Evolutionary conservation across 2,329 filamentous ascomycete species (phyloP), one percentile per base, ranked within the genome.

Genomic region (Penicillium hordei): DNA sequence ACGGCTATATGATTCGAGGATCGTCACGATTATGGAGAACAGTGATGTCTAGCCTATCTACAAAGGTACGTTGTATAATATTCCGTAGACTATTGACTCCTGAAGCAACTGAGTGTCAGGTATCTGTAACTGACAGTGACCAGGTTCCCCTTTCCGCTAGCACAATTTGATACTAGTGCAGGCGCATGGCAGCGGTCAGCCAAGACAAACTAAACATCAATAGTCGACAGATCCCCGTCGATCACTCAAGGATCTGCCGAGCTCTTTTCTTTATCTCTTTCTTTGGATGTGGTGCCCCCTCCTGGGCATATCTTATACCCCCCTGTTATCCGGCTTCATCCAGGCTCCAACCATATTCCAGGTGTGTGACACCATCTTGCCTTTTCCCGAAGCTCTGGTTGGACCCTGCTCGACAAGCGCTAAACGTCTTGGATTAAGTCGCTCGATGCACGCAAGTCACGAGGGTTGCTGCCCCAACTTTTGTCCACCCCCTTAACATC

Each of bases 191-290:
- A 65, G 64, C 36, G n/a, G 50, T 55, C 56, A 62, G 71, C 70
- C 70, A 72, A 70, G 68, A 50, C 61, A 60, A 62, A 66, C 71
- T 69, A 66, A 72, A 72, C 65, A 69, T 68, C 72, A 74, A 74
- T 74, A 74, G 72, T 74, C 63, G 57, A 69, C 68, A 68, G 70
- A 74, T 74, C 71, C 66, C 65, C 59, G 71, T 72, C 71, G 71
- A 73, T 74, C 72, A 66, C 57, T 59, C 66, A 55, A 61, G 69
- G 69, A 71, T 70, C 68, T 66, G 58, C 66, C 60, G 60, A 64
- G 60, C 60, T 63, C 65, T 67, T 59, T 64, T 59, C 51, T 54
- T 50, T 29, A 45, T 55, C 48, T 60, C 55, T 59, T 56, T 48
- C 39, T 45, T 56, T 31, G 31, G 49, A 50, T 59, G 58, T 55